phyloP scores from a whole-genome alignment of 2,329 filamentous ascomycete species.

The Chaetoscypha palmicola region DNA sequence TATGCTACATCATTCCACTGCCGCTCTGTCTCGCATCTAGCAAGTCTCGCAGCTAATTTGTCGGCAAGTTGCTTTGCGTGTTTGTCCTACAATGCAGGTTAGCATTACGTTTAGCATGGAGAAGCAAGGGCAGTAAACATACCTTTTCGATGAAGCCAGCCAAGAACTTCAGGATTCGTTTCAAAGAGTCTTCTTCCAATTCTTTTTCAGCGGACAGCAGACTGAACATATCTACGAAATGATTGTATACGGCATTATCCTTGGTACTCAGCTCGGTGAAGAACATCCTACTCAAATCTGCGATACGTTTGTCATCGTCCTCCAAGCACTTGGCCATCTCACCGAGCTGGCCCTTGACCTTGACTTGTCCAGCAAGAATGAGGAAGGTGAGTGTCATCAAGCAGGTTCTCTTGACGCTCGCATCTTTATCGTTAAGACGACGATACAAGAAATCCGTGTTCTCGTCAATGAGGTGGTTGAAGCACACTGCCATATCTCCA shows the following conservation, averaged over 20 bases:
- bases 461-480: slow-evolving; percentile 98
- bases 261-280: slow-evolving; percentile 96
- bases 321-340: slow-evolving; percentile 99
- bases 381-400: slow-evolving; percentile 98
- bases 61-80: slow-evolving; percentile 90
- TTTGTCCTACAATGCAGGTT: slow-evolving; percentile 64
- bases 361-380: slow-evolving; percentile 94
- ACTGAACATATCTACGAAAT: slow-evolving; percentile 99
- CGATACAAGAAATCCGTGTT: slow-evolving; percentile 98
- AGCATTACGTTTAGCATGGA: slow-evolving; percentile 6
- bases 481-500: slow-evolving; percentile 98
- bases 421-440: slow-evolving; percentile 79
- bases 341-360: slow-evolving; percentile 96
- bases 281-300: slow-evolving; percentile 94
- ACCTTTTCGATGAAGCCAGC: slow-evolving; percentile 97
- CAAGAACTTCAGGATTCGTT: slow-evolving; percentile 83
- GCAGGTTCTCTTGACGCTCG: slow-evolving; percentile 91
- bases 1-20: slow-evolving; percentile 98
- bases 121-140: slow-evolving; percentile 28
- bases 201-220: slow-evolving; percentile 74
- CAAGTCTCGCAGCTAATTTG: slow-evolving; percentile 81
- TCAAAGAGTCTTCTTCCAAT: slow-evolving; percentile 79
- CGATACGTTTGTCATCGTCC: slow-evolving; percentile 89
- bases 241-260: slow-evolving; percentile 98
- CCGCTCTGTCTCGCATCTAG: slow-evolving; percentile 81